phyloP scores from a whole-genome alignment of 176 grass and related monocot species.

The Phoenix roebelenii region DNA sequence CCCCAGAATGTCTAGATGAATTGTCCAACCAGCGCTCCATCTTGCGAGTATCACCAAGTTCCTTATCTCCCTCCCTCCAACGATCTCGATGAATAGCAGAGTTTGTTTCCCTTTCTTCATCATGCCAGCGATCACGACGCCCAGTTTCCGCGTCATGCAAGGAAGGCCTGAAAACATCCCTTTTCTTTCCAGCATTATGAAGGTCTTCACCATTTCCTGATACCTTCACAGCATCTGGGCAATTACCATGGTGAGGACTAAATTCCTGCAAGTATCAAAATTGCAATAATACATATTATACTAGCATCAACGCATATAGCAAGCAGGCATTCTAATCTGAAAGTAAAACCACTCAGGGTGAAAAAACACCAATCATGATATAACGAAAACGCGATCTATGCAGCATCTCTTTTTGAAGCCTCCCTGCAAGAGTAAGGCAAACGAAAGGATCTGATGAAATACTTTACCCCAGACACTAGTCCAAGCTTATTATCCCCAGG shows the following conservation, averaged over 20 bases:
- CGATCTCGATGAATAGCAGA: slow-evolving; percentile 52
- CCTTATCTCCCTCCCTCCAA: slow-evolving; percentile 70
- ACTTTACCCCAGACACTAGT: neutral
- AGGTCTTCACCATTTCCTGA: slow-evolving; percentile 39
- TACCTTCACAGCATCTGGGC: slow-evolving; percentile 42
- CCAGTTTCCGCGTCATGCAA: slow-evolving; percentile 53
- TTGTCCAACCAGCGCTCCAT: slow-evolving; percentile 64
- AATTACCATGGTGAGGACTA: slow-evolving; percentile 27
- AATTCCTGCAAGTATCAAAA: slow-evolving; percentile 44
- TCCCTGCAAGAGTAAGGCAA: too few relatives aligned
- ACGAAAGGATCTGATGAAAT: too few relatives aligned
- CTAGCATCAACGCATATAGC: too few relatives aligned
- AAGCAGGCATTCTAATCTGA: too few relatives aligned
- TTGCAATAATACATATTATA: slow-evolving; percentile 6
- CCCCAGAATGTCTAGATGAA: slow-evolving; percentile 40
- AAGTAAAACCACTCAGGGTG: too few relatives aligned
- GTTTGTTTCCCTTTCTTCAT: slow-evolving; percentile 94
- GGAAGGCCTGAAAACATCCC: slow-evolving; percentile 62
- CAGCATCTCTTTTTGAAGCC: too few relatives aligned
- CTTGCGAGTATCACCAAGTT: slow-evolving; percentile 51
- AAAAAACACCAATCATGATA: too few relatives aligned
- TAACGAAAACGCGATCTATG: too few relatives aligned
- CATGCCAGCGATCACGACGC: slow-evolving; percentile 72
- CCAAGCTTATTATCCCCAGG: slow-evolving; percentile 37
- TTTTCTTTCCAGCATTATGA: slow-evolving; percentile 38